phyloP scores from a whole-genome alignment of 176 grass and related monocot genomes.

The Neostapfia colusana region DNA sequence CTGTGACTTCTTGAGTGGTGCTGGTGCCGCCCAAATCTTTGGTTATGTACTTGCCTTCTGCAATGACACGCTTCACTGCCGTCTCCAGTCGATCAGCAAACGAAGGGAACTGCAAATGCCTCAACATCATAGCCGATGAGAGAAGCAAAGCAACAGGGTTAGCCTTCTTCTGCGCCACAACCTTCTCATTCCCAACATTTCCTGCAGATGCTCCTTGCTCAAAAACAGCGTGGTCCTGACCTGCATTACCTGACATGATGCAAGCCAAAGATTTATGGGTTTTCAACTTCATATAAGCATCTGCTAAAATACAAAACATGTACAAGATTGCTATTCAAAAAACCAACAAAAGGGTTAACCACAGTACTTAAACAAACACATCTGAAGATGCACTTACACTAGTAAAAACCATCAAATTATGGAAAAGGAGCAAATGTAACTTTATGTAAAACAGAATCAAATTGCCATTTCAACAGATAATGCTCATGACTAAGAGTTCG shows the following conservation, averaged over 20 bases:
- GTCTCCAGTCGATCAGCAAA: conserved; percentile 83
- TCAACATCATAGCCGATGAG: conserved; percentile 94
- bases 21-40: conserved; percentile 88
- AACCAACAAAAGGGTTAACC: background rate
- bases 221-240: conserved; percentile 78
- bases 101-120: conserved; percentile 88
- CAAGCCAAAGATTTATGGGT: background rate
- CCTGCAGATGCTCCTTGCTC: conserved; percentile 92
- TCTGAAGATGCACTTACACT: background rate
- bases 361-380: background rate
- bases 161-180: conserved; percentile 72
- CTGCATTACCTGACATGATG: conserved; percentile 70
- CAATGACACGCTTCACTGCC: conserved; percentile 74
- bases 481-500: background rate
- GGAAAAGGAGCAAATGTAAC: background rate
- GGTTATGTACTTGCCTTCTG: conserved; percentile 78
- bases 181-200: conserved; percentile 86
- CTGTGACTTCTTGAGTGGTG: conserved; percentile 79
- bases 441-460: background rate
- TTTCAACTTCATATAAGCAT: background rate
- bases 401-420: background rate
- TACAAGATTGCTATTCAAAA: background rate
- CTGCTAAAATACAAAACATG: conserved; percentile 4
- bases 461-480: too few relatives aligned
- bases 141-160: conserved; percentile 90